Evolutionary conservation across 768 basidiomycete genomes (phyloP).

Genomic region (Cystofilobasidium bisporidii): DNA sequence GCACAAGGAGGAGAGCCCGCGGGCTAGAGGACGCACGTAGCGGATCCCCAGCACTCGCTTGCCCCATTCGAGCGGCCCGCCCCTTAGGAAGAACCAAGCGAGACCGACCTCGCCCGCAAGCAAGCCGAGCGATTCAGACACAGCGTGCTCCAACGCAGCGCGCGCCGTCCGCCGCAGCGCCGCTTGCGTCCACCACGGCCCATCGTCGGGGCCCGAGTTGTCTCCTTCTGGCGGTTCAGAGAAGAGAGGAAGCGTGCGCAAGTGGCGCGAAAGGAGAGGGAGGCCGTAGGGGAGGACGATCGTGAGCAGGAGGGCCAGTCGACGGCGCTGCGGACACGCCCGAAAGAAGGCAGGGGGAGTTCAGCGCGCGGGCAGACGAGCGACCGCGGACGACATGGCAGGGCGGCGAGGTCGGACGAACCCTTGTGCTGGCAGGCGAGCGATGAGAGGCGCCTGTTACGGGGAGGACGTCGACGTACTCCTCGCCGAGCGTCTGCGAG

Average conservation of each 20-base stretch:
- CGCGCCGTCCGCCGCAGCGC: too few relatives aligned
- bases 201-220: not conserved
- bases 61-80: constrained; percentile 64
- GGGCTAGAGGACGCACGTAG: constrained; percentile 53
- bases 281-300: constrained; percentile 15
- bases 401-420: too few relatives aligned
- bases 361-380: constrained; percentile 47
- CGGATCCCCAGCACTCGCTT: constrained; percentile 59
- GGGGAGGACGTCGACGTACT: constrained; percentile 78
- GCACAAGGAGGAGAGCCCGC: not conserved
- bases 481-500: constrained; percentile 76
- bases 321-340: constrained; percentile 35
- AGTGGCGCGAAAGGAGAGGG: not conserved
- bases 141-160: not conserved
- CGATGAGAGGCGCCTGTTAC: constrained; percentile 48
- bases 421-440: constrained; percentile 12
- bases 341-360: constrained; percentile 54
- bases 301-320: constrained; percentile 12
- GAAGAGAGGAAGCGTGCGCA: not conserved
- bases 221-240: not conserved
- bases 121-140: constrained; percentile 24
- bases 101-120: constrained; percentile 61
- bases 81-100: constrained; percentile 67
- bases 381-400: too few relatives aligned
- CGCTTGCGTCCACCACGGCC: not conserved